A percentile compares a stretch with the other conserved stretches of the same genome.
Evolutionary conservation across 2,329 filamentous ascomycete genomes (phyloP).

Genomic region (Dryadomyces quercus-mongolicae): DNA sequence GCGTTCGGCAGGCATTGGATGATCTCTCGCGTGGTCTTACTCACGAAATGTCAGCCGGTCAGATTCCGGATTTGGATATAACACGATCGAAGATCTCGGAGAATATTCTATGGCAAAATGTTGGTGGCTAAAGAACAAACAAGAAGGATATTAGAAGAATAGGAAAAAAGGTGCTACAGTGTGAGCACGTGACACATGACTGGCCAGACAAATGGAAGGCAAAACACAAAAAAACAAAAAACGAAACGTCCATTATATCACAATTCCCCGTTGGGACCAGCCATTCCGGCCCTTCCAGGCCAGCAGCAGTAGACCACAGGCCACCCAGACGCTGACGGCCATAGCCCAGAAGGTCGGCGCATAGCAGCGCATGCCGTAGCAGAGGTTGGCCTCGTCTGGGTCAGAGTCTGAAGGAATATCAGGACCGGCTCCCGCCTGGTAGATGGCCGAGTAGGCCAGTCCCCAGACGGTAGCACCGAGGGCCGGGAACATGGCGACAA

Average conservation of each 20-base stretch:
- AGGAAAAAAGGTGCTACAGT: no score
- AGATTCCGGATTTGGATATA: no score
- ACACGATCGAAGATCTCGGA: no score
- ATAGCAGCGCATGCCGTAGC: conserved; percentile 75
- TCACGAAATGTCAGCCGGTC: no score
- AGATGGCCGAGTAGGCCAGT: conserved; percentile 71
- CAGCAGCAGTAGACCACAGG: conserved; percentile 57
- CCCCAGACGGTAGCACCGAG: conserved; percentile 84
- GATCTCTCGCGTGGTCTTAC: no score
- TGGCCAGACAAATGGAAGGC: no score
- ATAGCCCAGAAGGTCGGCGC: conserved; percentile 76
- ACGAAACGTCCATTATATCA: conserved; percentile 25
- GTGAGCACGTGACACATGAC: background rate
- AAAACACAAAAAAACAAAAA: background rate
- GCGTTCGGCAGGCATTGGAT: no score
- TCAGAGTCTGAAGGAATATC: conserved; percentile 20
- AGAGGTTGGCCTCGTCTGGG: conserved; percentile 37
- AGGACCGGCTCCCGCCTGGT: conserved; percentile 53
- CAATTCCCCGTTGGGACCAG: conserved; percentile 66
- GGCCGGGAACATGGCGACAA: conserved; percentile 85
- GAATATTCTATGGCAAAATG: no score
- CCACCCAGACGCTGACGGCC: conserved; percentile 66
- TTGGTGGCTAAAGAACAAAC: no score
- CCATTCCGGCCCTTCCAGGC: conserved; percentile 71
- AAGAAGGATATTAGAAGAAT: no score